Evolutionary conservation across 306 rosid genomes (phyloP).

Genomic region (Quercus mongolica): DNA sequence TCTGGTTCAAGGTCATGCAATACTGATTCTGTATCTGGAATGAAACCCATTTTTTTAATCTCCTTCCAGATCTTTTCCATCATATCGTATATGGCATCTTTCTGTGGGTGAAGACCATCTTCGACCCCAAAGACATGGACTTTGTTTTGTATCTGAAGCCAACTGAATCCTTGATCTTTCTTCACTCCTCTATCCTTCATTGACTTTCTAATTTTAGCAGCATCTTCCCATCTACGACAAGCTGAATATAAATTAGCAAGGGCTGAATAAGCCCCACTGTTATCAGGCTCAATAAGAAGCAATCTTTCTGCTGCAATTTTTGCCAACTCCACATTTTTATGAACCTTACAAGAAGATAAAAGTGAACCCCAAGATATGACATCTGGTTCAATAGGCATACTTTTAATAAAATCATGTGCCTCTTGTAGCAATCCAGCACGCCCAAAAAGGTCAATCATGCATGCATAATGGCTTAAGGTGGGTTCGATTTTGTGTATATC

Average conservation of each 20-base stretch:
- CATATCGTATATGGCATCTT: slow-evolving; percentile 61
- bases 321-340: slow-evolving; percentile 67
- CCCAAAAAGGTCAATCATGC: slow-evolving; percentile 79
- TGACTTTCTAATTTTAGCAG: slow-evolving; percentile 74
- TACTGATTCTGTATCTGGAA: slow-evolving; percentile 50
- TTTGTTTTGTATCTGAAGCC: slow-evolving; percentile 67
- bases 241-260: slow-evolving; percentile 85
- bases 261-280: slow-evolving; percentile 78
- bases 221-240: slow-evolving; percentile 76
- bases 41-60: slow-evolving; percentile 75
- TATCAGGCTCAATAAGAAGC: slow-evolving; percentile 76
- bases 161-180: slow-evolving; percentile 83
- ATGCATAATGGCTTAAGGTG: slow-evolving; percentile 70
- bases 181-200: slow-evolving; percentile 85
- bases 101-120: slow-evolving; percentile 67
- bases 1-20: slow-evolving; percentile 74
- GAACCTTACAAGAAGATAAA: slow-evolving; percentile 73
- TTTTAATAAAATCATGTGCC: slow-evolving; percentile 54
- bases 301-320: slow-evolving; percentile 72
- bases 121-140: slow-evolving; percentile 82
- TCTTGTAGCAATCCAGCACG: slow-evolving; percentile 88
- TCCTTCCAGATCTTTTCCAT: slow-evolving; percentile 73
- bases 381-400: slow-evolving; percentile 80
- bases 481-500: slow-evolving; percentile 69
- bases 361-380: slow-evolving; percentile 82